These are phyloP conservation scores for Vicia villosa DNA, from an alignment of 306 rosid species.

Conservation along the genomic window DNA sequence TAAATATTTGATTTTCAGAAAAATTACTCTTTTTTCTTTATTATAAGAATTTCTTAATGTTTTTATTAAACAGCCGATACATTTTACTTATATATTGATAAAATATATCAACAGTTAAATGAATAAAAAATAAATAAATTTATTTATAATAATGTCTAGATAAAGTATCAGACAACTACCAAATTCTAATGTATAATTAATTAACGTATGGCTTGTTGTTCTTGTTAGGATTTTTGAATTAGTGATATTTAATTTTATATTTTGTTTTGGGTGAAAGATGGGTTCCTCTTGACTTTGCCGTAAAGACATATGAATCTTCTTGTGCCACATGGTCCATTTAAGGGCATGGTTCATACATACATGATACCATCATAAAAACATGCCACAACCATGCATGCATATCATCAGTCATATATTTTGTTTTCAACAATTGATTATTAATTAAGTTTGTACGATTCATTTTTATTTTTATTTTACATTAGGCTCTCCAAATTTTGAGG, in stretches of 20 bases:
- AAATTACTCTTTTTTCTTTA: neutral
- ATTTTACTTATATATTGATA: neutral
- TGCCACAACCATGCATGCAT: neutral
- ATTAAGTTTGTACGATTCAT: neutral
- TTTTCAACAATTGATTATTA: neutral
- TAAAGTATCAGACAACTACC: neutral
- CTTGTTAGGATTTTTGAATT: neutral
- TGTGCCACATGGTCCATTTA: neutral
- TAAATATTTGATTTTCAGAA: neutral
- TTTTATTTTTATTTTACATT: too few species aligned
- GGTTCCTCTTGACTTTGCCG: neutral
- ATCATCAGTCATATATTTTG: neutral
- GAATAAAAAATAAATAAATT: too few species aligned
- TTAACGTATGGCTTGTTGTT: neutral
- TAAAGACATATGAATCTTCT: neutral
- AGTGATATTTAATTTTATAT: neutral
- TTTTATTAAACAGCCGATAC: neutral
- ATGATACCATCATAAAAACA: neutral
- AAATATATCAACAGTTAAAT: too few species aligned
- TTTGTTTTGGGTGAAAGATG: neutral
- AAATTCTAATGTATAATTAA: neutral
- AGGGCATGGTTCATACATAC: neutral
- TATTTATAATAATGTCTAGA: too few species aligned
- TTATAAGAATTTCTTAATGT: neutral
- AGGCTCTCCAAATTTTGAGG: too few species aligned